These are phyloP conservation scores for Reticulascus tulasneorum DNA, from an alignment of 2,329 filamentous ascomycete species.

Conservation along the genomic window DNA sequence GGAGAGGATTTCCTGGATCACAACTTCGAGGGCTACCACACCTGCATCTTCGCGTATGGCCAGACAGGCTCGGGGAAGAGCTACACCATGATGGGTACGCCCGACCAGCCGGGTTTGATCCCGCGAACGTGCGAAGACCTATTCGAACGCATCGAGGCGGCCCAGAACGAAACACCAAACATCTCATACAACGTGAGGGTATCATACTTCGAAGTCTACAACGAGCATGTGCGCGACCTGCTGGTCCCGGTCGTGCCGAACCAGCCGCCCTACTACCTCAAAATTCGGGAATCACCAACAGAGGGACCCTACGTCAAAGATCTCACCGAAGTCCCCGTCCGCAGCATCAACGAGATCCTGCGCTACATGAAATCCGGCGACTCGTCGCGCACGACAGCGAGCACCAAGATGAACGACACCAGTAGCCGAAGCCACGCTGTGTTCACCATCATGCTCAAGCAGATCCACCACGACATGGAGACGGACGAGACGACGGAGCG, in stretches of 20 bases:
- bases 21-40: constrained; percentile 99
- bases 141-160: constrained; percentile 84
- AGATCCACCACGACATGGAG: constrained; percentile 94
- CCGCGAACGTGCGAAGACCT: constrained; percentile 93
- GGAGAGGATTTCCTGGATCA: constrained; percentile 97
- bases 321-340: constrained; percentile 86
- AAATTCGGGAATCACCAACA: constrained; percentile 91
- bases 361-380: constrained; percentile 90
- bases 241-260: constrained; percentile 69
- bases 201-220: constrained; percentile 99
- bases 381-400: constrained; percentile 79
- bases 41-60: constrained; percentile 97
- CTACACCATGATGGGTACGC: constrained; percentile 94
- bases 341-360: constrained; percentile 81
- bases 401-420: constrained; percentile 99
- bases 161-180: constrained; percentile 75
- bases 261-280: constrained; percentile 84
- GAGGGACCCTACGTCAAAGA: constrained; percentile 98
- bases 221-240: constrained; percentile 94
- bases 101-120: constrained; percentile 84
- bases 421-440: constrained; percentile 95
- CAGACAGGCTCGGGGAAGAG: constrained; percentile 97
- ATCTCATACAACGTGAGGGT: constrained; percentile 97
- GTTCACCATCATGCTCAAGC: constrained; percentile 96
- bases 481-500: constrained; percentile 98